Base-by-base conservation (phyloP, 768 basidiomycete genomes). In the Hortiboletus campestris region DNA sequence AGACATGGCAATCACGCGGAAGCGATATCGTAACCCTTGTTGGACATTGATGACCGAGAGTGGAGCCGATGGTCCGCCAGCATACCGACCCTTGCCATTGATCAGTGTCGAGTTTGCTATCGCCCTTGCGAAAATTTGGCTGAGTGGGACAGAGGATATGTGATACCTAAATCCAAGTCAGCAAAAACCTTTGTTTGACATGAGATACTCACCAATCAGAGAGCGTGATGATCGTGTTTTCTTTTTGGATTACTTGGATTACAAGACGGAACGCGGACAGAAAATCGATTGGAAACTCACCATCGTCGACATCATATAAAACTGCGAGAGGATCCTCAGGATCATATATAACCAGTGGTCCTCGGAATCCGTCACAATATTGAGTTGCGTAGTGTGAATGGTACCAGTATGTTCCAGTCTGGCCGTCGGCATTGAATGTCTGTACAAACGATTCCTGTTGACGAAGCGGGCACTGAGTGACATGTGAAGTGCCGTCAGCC, bases 261-360 rank as follows among this genome's bases (percentile, higher is more conserved):
- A 29, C 0, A 48, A 56, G 14, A 25, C 19, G 34, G 11, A 3
- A 8, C 2, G 36, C 31, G 3, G 29, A 19, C 11, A 11, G 19
- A 43, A 25, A 45, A 10, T 19, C 0, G 9, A 39, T 6, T 12
- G 17, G n/a, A 40, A 32, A 14, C 55, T 45, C 29, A 25, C 77
- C 76, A 62, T 80, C 71, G 52, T 79, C 78, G 13, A 78, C 68
- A 45, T 78, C 78, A 41, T 78, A 79, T 35, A 78, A 57, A 25
- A 59, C 19, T 2, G 49, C 57, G 3, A 56, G 31, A 11, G 55
- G 55, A 35, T 56, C 55, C 10, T 39, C 31, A 6, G 35, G 42
- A 45, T 56, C 55, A 17, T 56, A 56, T 50, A 56, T 56, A 11
- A 56, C 42, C 76, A 38, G 49, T 6, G 60, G 60, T 5, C 75